Evolutionary conservation across 768 basidiomycete genomes (phyloP), one percentile per base, ranked within the genome.

Genomic region (Calocera cornea): DNA sequence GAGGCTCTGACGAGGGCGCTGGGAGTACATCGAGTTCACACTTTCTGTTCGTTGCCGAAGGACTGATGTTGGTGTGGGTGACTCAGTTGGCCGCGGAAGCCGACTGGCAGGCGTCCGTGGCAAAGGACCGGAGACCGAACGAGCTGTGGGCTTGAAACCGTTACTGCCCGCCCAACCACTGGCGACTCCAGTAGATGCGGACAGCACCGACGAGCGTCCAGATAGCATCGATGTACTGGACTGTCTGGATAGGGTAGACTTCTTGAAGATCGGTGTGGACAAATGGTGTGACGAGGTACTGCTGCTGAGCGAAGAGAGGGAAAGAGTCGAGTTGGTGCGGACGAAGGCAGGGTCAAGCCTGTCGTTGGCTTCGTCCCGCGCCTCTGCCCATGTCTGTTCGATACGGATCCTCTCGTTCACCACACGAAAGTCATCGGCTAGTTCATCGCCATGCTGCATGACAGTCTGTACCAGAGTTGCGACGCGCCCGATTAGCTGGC

Each of bases 331-430:
- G 10, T 5, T 60, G 8, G 54, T 60, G 8, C 54, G 54, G 19
- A 60, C 31, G 31, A 60, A 29, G 7, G 27, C 5, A 19, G 54
- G 54, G 36, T 74, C 77, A 16, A 90, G 76, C 41, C 83, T 82
- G 69, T 93, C 91, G 50, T 80, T 80, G 40, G 81, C 85, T 91
- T 94, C 93, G 22, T 90, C 89, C 70, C 86, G 83, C 44, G 94
- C 77, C 76, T 95, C 92, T 24, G 74, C 75, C 88, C 89, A 93
- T 1, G 89, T 88, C 75, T 92, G 90, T 47, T 83, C 77, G 41
- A 92, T 78, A n/a, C 91, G 83, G 3, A 80, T 78, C 50, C 81
- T 79, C 73, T 94, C 90, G 5, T 80, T 75, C 19, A 76, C 73
- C 7, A 84, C 86, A 40, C 91, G 83, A 24, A 75, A 68, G 76